These are phyloP conservation scores for Linanthus parryae DNA, from an alignment of 148 eudicot species.

Conservation along the genomic window DNA sequence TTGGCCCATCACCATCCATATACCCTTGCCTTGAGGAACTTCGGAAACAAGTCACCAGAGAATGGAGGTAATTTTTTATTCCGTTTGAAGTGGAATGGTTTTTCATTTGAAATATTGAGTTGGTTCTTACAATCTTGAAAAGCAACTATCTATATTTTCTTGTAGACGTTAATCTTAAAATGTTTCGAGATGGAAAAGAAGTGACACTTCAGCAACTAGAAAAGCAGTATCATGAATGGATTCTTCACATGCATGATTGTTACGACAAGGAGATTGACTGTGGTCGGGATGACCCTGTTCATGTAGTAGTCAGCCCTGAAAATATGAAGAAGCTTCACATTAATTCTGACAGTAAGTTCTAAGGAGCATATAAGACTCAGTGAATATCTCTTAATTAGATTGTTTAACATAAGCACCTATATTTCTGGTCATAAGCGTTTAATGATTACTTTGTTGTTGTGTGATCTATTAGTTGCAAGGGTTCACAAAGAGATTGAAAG, in stretches of 20 bases:
- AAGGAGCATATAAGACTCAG: too few relatives aligned
- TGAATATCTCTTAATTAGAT: neutral
- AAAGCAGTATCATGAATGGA: slow-evolving; percentile 58
- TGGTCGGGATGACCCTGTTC: slow-evolving; percentile 52
- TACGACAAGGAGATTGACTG: slow-evolving; percentile 53
- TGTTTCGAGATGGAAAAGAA: slow-evolving; percentile 33
- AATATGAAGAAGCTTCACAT: slow-evolving; percentile 47
- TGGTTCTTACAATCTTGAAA: too few relatives aligned
- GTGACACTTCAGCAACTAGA: slow-evolving; percentile 43
- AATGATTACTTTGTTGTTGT: neutral
- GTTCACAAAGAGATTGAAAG: slow-evolving; percentile 43
- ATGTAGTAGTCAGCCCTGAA: slow-evolving; percentile 23
- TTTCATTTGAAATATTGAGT: neutral
- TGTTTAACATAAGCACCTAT: too few relatives aligned
- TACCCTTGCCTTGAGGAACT: slow-evolving; percentile 59
- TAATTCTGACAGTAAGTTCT: slow-evolving; percentile 39
- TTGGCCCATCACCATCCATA: slow-evolving; percentile 52
- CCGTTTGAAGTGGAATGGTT: too few relatives aligned
- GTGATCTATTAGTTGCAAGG: slow-evolving; percentile 45
- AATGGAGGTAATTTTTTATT: slow-evolving; percentile 22
- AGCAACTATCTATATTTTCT: neutral
- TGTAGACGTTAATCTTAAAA: slow-evolving; percentile 35
- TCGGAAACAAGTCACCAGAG: slow-evolving; percentile 32
- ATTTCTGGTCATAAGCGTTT: too few relatives aligned
- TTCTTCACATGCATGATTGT: slow-evolving; percentile 47